These are phyloP conservation scores for Chrysoporthe puriensis DNA, from an alignment of 2,329 filamentous ascomycete genomes.

Conservation along the genomic window DNA sequence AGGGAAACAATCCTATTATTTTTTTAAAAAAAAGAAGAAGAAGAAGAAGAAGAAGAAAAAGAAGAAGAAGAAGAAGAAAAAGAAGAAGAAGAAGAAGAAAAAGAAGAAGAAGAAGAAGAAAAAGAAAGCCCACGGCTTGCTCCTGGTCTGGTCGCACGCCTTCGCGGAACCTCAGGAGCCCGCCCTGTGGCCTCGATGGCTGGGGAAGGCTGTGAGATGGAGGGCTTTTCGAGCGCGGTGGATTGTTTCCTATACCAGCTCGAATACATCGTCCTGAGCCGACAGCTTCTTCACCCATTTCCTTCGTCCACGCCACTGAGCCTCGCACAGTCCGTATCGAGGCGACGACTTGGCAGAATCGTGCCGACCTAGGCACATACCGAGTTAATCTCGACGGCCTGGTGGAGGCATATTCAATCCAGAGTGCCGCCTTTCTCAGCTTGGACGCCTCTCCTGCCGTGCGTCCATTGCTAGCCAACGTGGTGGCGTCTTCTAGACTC, in stretches of 20 bases:
- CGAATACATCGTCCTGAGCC: neutral
- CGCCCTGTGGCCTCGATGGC: neutral
- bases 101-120: too few relatives aligned
- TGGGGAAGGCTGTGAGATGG: neutral
- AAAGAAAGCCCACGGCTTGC: too few relatives aligned
- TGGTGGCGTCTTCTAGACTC: conserved; percentile 13
- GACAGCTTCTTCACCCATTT: neutral
- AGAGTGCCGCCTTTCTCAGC: neutral
- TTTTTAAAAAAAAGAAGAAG: too few relatives aligned
- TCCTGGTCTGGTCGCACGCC: neutral
- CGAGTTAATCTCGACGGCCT: too few relatives aligned
- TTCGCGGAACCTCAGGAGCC: neutral
- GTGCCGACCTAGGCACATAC: neutral
- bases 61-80: too few relatives aligned
- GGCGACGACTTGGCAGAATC: neutral
- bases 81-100: too few relatives aligned
- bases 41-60: too few relatives aligned
- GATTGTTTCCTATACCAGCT: neutral
- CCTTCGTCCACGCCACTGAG: neutral
- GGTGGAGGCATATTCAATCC: neutral
- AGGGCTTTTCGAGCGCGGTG: neutral
- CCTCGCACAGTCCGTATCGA: neutral
- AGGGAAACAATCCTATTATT: neutral
- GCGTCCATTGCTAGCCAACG: neutral
- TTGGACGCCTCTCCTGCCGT: neutral